Base-by-base conservation (phyloP, 805 yeast species). In the Yamadazyma tumulicola region DNA sequence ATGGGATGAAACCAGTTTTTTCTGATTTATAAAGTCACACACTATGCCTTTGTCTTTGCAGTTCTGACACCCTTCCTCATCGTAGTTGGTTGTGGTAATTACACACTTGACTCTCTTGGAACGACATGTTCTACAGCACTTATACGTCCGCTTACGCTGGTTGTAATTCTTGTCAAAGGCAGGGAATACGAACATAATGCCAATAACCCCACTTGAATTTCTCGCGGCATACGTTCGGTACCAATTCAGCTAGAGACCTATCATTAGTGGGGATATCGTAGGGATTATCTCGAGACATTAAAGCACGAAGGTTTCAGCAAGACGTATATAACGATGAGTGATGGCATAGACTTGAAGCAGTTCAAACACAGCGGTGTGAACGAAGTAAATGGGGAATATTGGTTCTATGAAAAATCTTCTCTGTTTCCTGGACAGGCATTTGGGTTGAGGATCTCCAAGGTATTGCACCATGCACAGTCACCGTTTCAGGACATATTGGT, bases 391-490 rank as follows among this genome's bases (percentile, higher is more conserved):
- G 60, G 43, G 19, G 53, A 50, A 28, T 52, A 52, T 44, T 88
- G 97, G 97, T 88, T 88, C 59, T 72, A 76, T 47, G 97, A 88
- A 55, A 66, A 72, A 19, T 84, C 78, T 32, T 77, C 77, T 31
- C 62, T 71, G 39, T 88, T 88, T 62, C 95, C 95, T 0, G 97
- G 97, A 21, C 97, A 88, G 61, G 83, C 88, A 4, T 77, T 89
- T 55, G 61, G 78, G 17, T 63, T 88, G 17, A 70, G 73, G 45
- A 82, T 87, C 19, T 72, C 75, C 29, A 54, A 74, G 48, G 68
- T 86, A 29, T 63, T 88, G n/a, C 77, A 82, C 51, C 78, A 78
- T 34, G 77, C 77, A 19, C 65, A 71, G 44, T 81, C 93, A 10
- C 71, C 68, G 50, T 88, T 75, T 61, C 96, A 88, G 61, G 95